Base-by-base conservation (phyloP, 768 basidiomycete genomes). In the Tubosaeta sp. region DNA sequence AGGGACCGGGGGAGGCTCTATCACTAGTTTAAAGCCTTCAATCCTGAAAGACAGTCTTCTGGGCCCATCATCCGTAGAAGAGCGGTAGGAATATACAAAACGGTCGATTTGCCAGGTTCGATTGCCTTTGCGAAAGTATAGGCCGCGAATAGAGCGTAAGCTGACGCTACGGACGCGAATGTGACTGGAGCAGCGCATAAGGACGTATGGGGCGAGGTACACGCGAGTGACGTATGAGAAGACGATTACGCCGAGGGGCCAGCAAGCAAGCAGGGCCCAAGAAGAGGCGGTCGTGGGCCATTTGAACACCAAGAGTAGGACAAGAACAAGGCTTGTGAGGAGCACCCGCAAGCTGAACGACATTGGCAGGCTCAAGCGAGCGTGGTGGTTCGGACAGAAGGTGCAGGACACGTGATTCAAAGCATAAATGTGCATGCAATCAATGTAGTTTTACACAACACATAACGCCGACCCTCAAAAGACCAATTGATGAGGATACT, bases 401-500 rank as follows among this genome's bases (percentile, higher is more conserved):
- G 16, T 12, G 22, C 22, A 22, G 14, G 16, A 27, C 64, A 60
- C 61, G 57, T 46, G 60, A 53, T 34, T 50, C 29, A 17, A 51
- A 29, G 33, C 14, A 39, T 22, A 17, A 6, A 29, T 9, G 26
- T 51, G 54, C 52, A 43, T 53, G 58, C 62, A 52, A 50, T 55
- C 29, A 39, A 49, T 56, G 58, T 65, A 62, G 58, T 51, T 54
- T 56, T 61, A 64, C 57, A 59, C 59, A 47, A 47, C 57, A 58
- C 57, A 57, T 51, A 54, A 27, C 42, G 42, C 25, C 22, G 26
- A 7, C 43, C n/a, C 59, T 79, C 76, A 98, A 81, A 97, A 98
- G 58, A 81, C 81, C 76, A 99, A 71, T 75, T 90, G 83, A 78
- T 99, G 97, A 69, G 97, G 91, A 79, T 81, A 92, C 77, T 98